These are phyloP conservation scores for Fusarium sp. DNA, from an alignment of 2,329 filamentous ascomycete species.

Conservation along the genomic window DNA sequence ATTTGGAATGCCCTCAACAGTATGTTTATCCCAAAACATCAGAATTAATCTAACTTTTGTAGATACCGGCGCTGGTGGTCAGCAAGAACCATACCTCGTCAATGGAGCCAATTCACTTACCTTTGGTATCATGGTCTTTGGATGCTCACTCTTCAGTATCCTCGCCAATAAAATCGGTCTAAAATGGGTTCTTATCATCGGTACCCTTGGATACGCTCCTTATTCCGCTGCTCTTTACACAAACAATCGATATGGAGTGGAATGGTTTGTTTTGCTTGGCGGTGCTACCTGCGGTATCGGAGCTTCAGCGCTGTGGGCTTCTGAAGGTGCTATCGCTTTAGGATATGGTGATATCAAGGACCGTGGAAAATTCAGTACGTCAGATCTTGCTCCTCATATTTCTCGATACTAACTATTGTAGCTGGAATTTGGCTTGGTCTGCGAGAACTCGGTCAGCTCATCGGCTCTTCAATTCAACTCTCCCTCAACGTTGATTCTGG, in stretches of 20 bases:
- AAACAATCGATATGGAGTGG: conserved; percentile 64
- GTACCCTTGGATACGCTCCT: conserved; percentile 62
- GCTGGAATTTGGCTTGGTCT: conserved; percentile 66
- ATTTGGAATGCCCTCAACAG: conserved; percentile 68
- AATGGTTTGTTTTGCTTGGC: conserved; percentile 64
- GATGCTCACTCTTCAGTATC: conserved; percentile 55
- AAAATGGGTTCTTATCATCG: conserved; percentile 58
- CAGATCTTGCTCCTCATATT: rapidly evolving
- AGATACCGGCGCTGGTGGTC: conserved; percentile 64
- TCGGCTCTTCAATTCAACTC: conserved; percentile 63
- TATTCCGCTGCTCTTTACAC: conserved; percentile 62
- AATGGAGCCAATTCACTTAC: conserved; percentile 46
- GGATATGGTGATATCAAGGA: conserved; percentile 62
- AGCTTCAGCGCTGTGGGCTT: conserved; percentile 64
- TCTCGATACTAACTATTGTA: conserved; percentile 22
- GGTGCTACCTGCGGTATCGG: conserved; percentile 62
- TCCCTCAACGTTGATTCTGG: conserved; percentile 60
- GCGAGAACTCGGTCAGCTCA: conserved; percentile 64
- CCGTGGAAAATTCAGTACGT: conserved; percentile 56
- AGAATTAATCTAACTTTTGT: not conserved
- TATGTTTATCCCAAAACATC: not conserved
- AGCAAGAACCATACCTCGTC: conserved; percentile 61
- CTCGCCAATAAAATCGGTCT: conserved; percentile 64
- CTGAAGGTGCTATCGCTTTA: conserved; percentile 63
- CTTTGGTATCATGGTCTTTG: conserved; percentile 59